Base-by-base conservation (phyloP, 768 basidiomycete species). In the Heimioporus sp. region DNA sequence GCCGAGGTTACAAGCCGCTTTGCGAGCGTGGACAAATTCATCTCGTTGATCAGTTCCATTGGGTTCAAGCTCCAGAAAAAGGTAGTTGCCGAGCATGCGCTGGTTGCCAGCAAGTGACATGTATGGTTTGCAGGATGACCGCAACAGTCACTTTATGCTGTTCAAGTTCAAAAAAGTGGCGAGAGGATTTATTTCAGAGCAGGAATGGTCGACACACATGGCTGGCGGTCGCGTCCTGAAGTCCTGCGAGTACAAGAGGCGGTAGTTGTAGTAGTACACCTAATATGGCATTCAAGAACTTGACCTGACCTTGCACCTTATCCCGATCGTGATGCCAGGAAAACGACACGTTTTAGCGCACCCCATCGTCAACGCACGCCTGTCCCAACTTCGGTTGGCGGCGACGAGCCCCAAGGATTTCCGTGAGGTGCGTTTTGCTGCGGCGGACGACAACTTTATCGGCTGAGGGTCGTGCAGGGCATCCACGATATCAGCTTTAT, bases 1-100 rank as follows among this genome's bases (percentile, higher is more conserved):
- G 92, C 94, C 1, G 94, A 97, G 70, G 94, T 95, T 21, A 78
- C 90, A 0, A 92, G 90, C 65, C 83, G 94, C 8, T 89, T 97
- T 61, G 76, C 79, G 2, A 77, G 82, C 48, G 66, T 85, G 6
- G 80, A 85, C 41, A 78, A 80, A 34, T 96, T 97, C 59, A 71
- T 77, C 32, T 76, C 76, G 15, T 65, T 93, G 34, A 69, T 96
- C 12, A 65, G 58, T 21, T 78, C 80, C 2, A 73, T 91, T 47
- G 94, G 94, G 5, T 97, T 95, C 72, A 77, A 77, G 44, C 73
- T 90, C 35, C 75, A 72, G 57, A 76, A 73, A 11, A 92, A 88
- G 77, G 92, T 91, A 63, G 44, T 19, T 19, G 32, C 20, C 37
- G 13, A 28, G 31, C 39, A 41, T 40, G 12, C 52, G 17, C 38